Conservation (phyloP, 257 asterid species). For the Scutellaria baicalensis region DNA sequence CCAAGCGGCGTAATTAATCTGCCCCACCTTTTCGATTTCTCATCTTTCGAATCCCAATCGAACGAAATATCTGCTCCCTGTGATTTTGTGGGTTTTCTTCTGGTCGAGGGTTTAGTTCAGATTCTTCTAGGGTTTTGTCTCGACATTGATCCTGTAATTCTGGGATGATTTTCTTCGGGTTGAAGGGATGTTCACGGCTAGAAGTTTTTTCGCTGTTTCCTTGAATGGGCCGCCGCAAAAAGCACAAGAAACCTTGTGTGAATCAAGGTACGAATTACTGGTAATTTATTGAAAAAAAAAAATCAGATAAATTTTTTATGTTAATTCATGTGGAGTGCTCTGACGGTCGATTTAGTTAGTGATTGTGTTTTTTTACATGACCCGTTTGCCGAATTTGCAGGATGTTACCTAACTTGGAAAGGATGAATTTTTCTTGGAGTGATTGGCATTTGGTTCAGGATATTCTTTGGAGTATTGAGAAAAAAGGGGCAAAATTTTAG, state of each 20-base stretch:
- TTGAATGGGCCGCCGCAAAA: conserved; percentile 33
- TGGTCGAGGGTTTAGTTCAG: conserved; percentile 6
- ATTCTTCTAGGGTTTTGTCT: conserved; percentile 25
- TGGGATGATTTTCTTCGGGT: neutral
- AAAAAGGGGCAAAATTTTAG: neutral
- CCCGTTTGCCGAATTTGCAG: conserved; percentile 26
- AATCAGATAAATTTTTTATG: too few species aligned
- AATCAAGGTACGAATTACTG: conserved; percentile 29
- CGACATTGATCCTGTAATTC: neutral
- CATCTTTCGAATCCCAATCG: neutral
- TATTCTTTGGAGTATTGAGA: neutral
- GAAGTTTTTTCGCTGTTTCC: neutral
- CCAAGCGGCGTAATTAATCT: conserved; percentile 2
- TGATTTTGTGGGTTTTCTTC: conserved; percentile 4
- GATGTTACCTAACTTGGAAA: conserved; percentile 14
- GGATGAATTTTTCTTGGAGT: neutral
- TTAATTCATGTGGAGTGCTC: neutral
- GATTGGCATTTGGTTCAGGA: conserved; percentile 7
- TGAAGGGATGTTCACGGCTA: conserved; percentile 6
- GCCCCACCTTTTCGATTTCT: neutral
- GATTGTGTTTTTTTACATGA: conserved; percentile 5
- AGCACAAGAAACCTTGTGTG: conserved; percentile 21
- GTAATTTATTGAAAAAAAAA: too few species aligned
- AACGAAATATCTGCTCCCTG: neutral
- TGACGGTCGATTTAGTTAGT: neutral